phyloP scores from a whole-genome alignment of 2,329 filamentous ascomycete genomes.

The Xylaria polymorpha region DNA sequence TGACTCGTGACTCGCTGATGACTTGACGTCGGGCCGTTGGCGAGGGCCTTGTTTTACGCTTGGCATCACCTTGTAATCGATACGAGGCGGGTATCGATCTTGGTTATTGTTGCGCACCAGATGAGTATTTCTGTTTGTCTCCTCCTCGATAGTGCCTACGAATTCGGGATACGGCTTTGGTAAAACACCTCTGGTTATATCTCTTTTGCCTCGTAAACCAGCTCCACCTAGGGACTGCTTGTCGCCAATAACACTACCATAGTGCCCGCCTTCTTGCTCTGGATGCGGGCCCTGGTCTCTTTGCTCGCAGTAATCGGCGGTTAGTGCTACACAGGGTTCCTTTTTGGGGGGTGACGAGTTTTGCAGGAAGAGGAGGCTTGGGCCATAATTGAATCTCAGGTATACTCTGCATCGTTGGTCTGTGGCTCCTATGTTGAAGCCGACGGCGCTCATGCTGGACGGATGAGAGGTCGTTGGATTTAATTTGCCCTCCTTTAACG shows the following conservation, averaged over 20 bases:
- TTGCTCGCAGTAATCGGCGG: slow-evolving; percentile 30
- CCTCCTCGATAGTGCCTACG: slow-evolving; percentile 44
- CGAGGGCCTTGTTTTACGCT: slow-evolving; percentile 8
- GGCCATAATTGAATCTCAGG: slow-evolving; percentile 29
- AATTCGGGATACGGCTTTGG: slow-evolving; percentile 34
- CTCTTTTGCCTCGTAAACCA: slow-evolving; percentile 38
- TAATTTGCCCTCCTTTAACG: slow-evolving; percentile 35
- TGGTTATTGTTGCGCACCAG: slow-evolving; percentile 13
- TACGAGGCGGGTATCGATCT: slow-evolving; percentile 8
- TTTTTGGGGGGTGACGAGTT: slow-evolving; percentile 35
- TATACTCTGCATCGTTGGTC: slow-evolving; percentile 32
- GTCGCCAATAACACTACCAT: slow-evolving; percentile 19
- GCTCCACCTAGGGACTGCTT: slow-evolving; percentile 32
- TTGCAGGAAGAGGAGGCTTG: slow-evolving; percentile 24
- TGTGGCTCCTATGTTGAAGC: slow-evolving; percentile 28
- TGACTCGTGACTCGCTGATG: slow-evolving; percentile 41
- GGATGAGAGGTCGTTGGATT: slow-evolving; percentile 22
- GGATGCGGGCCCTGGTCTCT: slow-evolving; percentile 26
- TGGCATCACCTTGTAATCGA: slow-evolving; percentile 12
- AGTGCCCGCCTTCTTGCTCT: slow-evolving; percentile 15
- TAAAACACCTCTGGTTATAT: slow-evolving; percentile 36
- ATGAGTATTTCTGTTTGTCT: slow-evolving; percentile 38
- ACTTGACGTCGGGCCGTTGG: slow-evolving; percentile 29
- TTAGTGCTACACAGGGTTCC: slow-evolving; percentile 28
- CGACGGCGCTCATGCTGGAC: slow-evolving; percentile 24